A percentile compares a stretch with the other conserved stretches of the same genome.
These are phyloP conservation scores for Crithidia thermophila DNA, from an alignment of 208 protist species.

Conservation along the genomic window DNA sequence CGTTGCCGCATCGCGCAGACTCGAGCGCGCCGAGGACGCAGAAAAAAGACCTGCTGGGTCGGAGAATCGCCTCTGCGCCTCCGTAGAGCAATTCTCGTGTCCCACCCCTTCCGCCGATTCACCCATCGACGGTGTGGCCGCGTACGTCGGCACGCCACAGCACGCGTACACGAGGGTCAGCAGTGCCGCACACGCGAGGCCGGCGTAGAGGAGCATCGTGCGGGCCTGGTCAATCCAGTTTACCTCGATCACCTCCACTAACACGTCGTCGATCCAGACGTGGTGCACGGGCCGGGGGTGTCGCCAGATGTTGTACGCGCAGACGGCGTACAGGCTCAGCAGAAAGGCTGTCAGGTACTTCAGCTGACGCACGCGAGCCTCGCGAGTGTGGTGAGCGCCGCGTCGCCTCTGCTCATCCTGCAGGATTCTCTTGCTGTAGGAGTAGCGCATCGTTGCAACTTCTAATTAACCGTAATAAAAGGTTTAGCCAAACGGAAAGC, in stretches of 20 bases:
- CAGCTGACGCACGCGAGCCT: constrained; percentile 22
- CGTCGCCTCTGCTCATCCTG: constrained; percentile 30
- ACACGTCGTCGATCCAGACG: constrained; percentile 74
- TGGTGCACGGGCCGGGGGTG: constrained; percentile 41
- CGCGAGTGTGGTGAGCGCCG: constrained; percentile 5
- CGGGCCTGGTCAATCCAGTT: constrained; percentile 24
- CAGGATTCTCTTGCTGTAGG: constrained; percentile 30
- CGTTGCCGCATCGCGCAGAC: constrained; percentile 9
- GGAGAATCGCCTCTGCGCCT: too few relatives aligned
- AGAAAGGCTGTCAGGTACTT: constrained; percentile 15
- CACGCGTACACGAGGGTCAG: constrained; percentile 24
- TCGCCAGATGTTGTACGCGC: constrained; percentile 32
- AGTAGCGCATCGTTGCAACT: constrained; percentile 23
- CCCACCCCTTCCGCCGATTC: too few relatives aligned
- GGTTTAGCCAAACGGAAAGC: too few relatives aligned
- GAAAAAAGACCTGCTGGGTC: too few relatives aligned
- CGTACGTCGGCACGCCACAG: not conserved
- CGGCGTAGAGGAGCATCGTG: constrained; percentile 16
- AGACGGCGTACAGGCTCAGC: constrained; percentile 16
- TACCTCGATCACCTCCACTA: constrained; percentile 77
- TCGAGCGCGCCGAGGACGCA: too few relatives aligned
- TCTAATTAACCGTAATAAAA: too few relatives aligned
- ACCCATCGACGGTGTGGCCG: not conserved
- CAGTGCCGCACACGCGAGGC: constrained; percentile 28
- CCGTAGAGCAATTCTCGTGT: too few relatives aligned